Base-by-base conservation (phyloP, 495 filamentous ascomycete species). In the Patellaria atrata region DNA sequence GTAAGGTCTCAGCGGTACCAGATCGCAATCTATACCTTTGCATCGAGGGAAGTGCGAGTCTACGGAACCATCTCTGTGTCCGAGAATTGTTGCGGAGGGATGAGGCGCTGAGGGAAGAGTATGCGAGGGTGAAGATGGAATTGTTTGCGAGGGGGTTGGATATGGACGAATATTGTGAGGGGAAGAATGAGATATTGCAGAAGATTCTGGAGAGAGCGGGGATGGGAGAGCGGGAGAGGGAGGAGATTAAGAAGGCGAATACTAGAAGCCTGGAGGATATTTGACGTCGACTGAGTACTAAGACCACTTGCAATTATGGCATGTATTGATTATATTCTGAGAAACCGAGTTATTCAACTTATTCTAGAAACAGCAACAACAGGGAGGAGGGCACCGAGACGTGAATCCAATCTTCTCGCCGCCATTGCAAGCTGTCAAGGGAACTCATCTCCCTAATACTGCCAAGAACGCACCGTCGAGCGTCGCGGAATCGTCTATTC, bases 171-270 rank as follows among this genome's bases (percentile, higher is more conserved):
- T 51, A 51, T 23, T 15, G 38, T 4, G 29, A 41, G 15, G 48
- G 19, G 13, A 51, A 51, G 27, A 30, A 17, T 10, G 30, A 22
- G 1, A 27, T 51, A 14, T 12, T 51, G 2, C 28, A 28, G 29
- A 44, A 42, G 37, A 48, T 51, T 19, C 17, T 51, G 15, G 31
- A 26, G 13, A 33, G 23, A 16, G 33, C 40, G 1, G 44, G 41
- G 1, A 9, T 43, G 16, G 40, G 73, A 64, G 51, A 87, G 84
- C 61, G 58, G 47, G 8, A 38, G 41, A n/a, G 33, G 17, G 5
- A 38, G 28, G n/a, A n/a, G n/a, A n/a, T n/a, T 19, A 23, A 23
- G 7, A 37, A 21, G 23, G 27, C 16, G 20, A 43, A 39, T 31
- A 22, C 22, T n/a, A n/a, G n/a, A n/a, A n/a, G n/a, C n/a, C n/a